phyloP scores from a whole-genome alignment of 805 yeast genomes.

The Brettanomyces bruxellensis region DNA sequence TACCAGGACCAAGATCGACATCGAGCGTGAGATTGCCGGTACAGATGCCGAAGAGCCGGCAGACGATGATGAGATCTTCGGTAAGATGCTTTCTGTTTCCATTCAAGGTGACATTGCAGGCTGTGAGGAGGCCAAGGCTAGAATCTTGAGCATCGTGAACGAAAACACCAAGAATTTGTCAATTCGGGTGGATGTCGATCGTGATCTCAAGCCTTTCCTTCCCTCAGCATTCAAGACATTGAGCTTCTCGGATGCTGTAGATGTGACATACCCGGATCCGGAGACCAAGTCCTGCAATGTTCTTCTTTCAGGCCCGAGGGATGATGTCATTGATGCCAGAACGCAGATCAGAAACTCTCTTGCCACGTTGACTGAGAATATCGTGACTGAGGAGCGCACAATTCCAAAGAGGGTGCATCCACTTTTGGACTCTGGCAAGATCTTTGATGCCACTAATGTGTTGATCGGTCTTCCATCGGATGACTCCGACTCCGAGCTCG shows the following conservation, averaged over 20 bases:
- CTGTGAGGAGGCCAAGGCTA: conserved; percentile 60
- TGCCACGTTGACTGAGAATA: conserved; percentile 32
- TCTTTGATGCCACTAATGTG: conserved; percentile 48
- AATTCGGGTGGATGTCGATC: conserved; percentile 38
- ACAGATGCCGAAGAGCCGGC: conserved; percentile 8
- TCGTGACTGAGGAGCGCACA: conserved; percentile 45
- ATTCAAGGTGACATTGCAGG: conserved; percentile 84
- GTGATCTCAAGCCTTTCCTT: conserved; percentile 36
- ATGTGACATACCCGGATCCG: conserved; percentile 19
- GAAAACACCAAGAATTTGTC: conserved; percentile 59
- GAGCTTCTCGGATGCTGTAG: conserved; percentile 18
- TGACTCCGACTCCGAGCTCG: conserved; percentile 34
- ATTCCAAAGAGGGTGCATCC: conserved; percentile 66
- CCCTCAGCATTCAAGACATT: conserved; percentile 22
- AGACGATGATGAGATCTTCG: conserved; percentile 48
- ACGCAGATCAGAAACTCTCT: conserved; percentile 38
- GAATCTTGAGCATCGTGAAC: conserved; percentile 63
- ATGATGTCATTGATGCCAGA: conserved; percentile 48
- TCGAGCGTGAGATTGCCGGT: conserved; percentile 31
- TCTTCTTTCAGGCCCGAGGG: conserved; percentile 63
- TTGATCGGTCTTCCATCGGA: conserved; percentile 44
- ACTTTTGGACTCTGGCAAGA: conserved; percentile 48
- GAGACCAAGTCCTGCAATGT: conserved; percentile 34
- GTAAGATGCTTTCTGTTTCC: conserved; percentile 49
- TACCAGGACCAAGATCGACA: conserved; percentile 62